Conservation (phyloP, 83 land plant genomes). For the Thuja plicata region DNA sequence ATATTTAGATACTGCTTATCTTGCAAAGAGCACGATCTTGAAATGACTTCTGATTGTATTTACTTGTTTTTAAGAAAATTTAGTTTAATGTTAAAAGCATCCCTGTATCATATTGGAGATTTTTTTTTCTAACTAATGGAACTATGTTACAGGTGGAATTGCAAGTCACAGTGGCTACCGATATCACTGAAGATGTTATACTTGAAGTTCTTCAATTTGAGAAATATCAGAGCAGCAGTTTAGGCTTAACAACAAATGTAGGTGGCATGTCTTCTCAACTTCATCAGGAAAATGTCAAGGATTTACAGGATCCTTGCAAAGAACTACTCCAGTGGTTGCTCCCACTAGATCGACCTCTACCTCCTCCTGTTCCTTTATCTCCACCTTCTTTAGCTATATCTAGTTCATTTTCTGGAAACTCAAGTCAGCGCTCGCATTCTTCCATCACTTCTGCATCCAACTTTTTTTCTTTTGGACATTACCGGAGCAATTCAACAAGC, state of each 20-base stretch:
- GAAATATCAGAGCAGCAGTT: slow-evolving; percentile 36
- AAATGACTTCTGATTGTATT: background rate
- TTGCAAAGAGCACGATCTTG: background rate
- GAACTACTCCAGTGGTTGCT: slow-evolving; percentile 93
- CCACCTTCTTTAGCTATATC: slow-evolving; percentile 46
- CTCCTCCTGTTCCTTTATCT: slow-evolving; percentile 52
- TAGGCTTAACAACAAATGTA: background rate
- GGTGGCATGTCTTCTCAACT: slow-evolving; percentile 19
- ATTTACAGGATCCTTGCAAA: slow-evolving; percentile 55
- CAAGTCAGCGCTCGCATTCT: slow-evolving; percentile 40
- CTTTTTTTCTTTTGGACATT: slow-evolving; percentile 86
- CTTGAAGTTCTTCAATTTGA: slow-evolving; percentile 99
- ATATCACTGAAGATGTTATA: slow-evolving; percentile 59
- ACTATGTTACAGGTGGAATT: slow-evolving; percentile 89
- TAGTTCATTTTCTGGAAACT: slow-evolving; percentile 31
- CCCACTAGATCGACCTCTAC: slow-evolving; percentile 79
- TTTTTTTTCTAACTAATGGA: slow-evolving; percentile 29
- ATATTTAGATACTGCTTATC: background rate
- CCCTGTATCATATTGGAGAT: background rate
- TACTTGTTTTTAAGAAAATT: background rate
- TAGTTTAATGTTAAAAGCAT: background rate
- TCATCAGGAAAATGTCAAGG: slow-evolving; percentile 9
- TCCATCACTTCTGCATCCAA: slow-evolving; percentile 70
- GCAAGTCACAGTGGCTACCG: slow-evolving; percentile 78
- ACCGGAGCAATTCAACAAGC: slow-evolving; percentile 79